Evolutionary conservation across 495 filamentous ascomycete genomes (phyloP).

Genomic region (Aspergillus nidulans): DNA sequence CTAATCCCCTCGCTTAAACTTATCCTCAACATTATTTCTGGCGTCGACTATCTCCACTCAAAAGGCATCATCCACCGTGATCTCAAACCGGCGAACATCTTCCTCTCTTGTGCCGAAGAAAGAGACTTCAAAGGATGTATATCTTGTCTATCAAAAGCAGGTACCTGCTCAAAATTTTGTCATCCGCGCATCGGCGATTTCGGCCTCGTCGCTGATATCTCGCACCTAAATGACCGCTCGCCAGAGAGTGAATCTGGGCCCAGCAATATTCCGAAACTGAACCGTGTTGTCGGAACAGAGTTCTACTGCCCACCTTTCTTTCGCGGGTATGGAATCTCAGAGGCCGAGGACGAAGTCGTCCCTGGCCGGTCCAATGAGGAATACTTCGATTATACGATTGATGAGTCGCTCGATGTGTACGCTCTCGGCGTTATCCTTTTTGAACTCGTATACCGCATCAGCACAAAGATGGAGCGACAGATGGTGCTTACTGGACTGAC

Average conservation of each 20-base stretch:
- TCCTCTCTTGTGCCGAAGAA: constrained; percentile 43
- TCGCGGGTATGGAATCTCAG: background rate
- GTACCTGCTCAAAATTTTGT: constrained; percentile 31
- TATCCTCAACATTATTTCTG: constrained; percentile 40
- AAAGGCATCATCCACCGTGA: constrained; percentile 62
- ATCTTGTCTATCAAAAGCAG: constrained; percentile 27
- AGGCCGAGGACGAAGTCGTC: background rate
- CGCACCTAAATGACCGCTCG: constrained; percentile 29
- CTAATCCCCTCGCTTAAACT: constrained; percentile 39
- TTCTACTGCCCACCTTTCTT: constrained; percentile 42
- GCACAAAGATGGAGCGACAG: constrained; percentile 52
- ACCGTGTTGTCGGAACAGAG: constrained; percentile 42
- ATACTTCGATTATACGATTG: constrained; percentile 27
- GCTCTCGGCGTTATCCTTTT: constrained; percentile 52
- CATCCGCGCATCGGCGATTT: constrained; percentile 53
- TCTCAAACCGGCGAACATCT: constrained; percentile 69
- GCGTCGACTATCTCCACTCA: constrained; percentile 59
- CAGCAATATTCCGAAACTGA: constrained; percentile 17
- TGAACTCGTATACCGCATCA: constrained; percentile 46
- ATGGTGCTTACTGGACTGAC: constrained; percentile 44
- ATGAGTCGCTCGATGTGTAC: constrained; percentile 53
- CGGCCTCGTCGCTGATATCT: constrained; percentile 51
- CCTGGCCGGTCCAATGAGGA: background rate
- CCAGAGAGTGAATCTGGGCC: constrained; percentile 15
- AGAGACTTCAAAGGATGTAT: constrained; percentile 22